Percentiles rank a stretch among this genome's conserved stretches.
Conservation (phyloP, 805 yeast species). For the Spathaspora hagerdaliae region DNA sequence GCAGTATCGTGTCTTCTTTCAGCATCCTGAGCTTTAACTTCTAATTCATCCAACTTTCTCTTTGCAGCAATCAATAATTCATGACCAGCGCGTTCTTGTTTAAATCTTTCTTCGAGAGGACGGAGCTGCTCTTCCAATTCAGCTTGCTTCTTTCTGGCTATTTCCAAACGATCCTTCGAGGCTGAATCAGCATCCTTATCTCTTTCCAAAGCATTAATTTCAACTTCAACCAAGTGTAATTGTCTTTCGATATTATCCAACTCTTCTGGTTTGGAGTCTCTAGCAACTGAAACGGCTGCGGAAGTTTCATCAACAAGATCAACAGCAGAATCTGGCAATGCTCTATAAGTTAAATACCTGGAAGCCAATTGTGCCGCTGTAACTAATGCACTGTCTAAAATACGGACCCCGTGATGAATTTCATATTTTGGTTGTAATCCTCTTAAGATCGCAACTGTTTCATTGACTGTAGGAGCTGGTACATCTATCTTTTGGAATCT, state of each 20-base stretch:
- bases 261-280: slow-evolving; percentile 97
- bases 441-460: slow-evolving; percentile 93
- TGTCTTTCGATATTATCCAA: slow-evolving; percentile 91
- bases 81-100: slow-evolving; percentile 85
- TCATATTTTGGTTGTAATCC: slow-evolving; percentile 95
- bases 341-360: slow-evolving; percentile 89
- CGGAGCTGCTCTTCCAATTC: slow-evolving; percentile 78
- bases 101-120: slow-evolving; percentile 82
- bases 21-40: slow-evolving; percentile 90
- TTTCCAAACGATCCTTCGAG: slow-evolving; percentile 79
- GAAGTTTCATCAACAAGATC: slow-evolving; percentile 95
- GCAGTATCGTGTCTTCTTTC: slow-evolving; percentile 95
- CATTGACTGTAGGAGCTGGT: slow-evolving; percentile 86
- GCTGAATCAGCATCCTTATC: slow-evolving; percentile 81
- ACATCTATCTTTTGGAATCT: slow-evolving; percentile 97
- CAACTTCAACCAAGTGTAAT: slow-evolving; percentile 87
- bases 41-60: slow-evolving; percentile 87
- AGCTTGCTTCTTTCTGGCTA: slow-evolving; percentile 76
- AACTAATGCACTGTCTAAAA: slow-evolving; percentile 89
- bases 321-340: slow-evolving; percentile 95
- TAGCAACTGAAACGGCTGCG: slow-evolving; percentile 95
- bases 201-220: slow-evolving; percentile 94
- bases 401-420: slow-evolving; percentile 96
- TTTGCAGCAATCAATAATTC: slow-evolving; percentile 87
- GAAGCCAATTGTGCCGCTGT: slow-evolving; percentile 93